Base-by-base conservation (phyloP, 163 green algal species). In the Scenedesmus sp. region DNA sequence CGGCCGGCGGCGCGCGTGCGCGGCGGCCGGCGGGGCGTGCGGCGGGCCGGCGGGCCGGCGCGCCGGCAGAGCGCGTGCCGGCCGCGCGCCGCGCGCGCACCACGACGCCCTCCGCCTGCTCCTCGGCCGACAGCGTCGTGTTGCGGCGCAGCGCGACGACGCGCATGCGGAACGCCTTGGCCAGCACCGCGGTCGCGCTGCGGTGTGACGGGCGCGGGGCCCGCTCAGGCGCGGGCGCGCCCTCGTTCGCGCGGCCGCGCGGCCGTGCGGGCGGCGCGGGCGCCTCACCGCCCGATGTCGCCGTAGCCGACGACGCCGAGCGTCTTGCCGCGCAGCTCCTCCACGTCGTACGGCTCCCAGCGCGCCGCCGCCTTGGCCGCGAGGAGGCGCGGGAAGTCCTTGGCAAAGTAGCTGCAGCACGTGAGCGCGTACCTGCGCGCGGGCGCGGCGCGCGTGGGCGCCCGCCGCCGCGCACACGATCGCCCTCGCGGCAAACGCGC, bases 301-400 rank as follows among this genome's bases (percentile, higher is more conserved):
- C 92, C 92, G 53, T 91, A 93, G 15, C 93, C 93, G 11, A 96
- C 83, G 13, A 97, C 78, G 1, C 90, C 91, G 70, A 97, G 78
- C 0, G 87, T 94, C 65, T 89, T 93, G n/a, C 87, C 86, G n/a
- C 91, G 76, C 60, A 97, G 85, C 82, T 96, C 92, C 81, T 94
- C 87, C 14, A 95, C 91, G 31, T 92, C 82, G 77, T 89, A 94
- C 1, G 84, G 76, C n/a, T 90, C 80, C 85, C 88, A 95, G n/a
- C 39, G 44, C 22, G 10, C 54, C 6, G 31, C 34, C 56, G 54
- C 33, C 71, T 89, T 86, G 20, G 71, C 72, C 42, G 77, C 76
- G 50, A 81, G 54, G 44, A 94, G 62, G 1, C 88, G 73, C 15
- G 87, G 88, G 18, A 93, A 62, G 80, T 95, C 85, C 74, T 94